Conservation (phyloP, 2,329 filamentous ascomycete species). For the Epichloe uncinata region DNA sequence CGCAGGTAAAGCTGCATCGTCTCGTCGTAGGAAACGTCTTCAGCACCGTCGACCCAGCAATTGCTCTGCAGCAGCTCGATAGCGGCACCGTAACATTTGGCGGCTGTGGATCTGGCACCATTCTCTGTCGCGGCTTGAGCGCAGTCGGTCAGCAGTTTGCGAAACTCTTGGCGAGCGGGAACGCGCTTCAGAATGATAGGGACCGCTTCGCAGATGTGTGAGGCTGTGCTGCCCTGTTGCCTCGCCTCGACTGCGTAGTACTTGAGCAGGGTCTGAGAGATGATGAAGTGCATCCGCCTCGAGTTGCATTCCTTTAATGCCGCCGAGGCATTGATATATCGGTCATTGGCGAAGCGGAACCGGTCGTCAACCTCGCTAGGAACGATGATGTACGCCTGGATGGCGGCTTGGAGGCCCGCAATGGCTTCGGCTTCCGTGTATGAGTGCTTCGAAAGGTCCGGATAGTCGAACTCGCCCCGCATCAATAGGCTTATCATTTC, state of each 20-base stretch:
- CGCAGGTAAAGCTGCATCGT: slow-evolving; percentile 68
- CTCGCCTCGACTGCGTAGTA: slow-evolving; percentile 49
- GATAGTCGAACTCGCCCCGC: slow-evolving; percentile 56
- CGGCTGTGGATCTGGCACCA: slow-evolving; percentile 67
- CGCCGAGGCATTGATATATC: slow-evolving; percentile 65
- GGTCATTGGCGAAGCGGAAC: slow-evolving; percentile 80
- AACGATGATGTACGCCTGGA: slow-evolving; percentile 70
- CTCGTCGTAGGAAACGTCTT: slow-evolving; percentile 75
- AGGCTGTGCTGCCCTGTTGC: slow-evolving; percentile 58
- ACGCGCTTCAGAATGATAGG: slow-evolving; percentile 60
- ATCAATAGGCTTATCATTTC: slow-evolving; percentile 65
- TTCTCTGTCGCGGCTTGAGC: slow-evolving; percentile 69
- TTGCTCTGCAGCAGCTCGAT: slow-evolving; percentile 66
- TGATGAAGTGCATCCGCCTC: slow-evolving; percentile 80
- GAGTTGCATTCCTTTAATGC: slow-evolving; percentile 56
- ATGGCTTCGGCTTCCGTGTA: slow-evolving; percentile 57
- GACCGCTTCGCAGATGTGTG: slow-evolving; percentile 68
- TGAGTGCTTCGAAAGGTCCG: slow-evolving; percentile 10
- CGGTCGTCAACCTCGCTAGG: slow-evolving; percentile 73
- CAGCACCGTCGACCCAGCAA: slow-evolving; percentile 56
- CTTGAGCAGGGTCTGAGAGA: slow-evolving; percentile 68
- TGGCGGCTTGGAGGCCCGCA: slow-evolving; percentile 65
- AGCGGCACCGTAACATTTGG: slow-evolving; percentile 69
- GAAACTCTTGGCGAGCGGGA: slow-evolving; percentile 47
- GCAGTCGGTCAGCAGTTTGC: slow-evolving; percentile 65